Evolutionary conservation across 805 yeast genomes (phyloP).

Genomic region (Maudiozyma serrabonitensis): DNA sequence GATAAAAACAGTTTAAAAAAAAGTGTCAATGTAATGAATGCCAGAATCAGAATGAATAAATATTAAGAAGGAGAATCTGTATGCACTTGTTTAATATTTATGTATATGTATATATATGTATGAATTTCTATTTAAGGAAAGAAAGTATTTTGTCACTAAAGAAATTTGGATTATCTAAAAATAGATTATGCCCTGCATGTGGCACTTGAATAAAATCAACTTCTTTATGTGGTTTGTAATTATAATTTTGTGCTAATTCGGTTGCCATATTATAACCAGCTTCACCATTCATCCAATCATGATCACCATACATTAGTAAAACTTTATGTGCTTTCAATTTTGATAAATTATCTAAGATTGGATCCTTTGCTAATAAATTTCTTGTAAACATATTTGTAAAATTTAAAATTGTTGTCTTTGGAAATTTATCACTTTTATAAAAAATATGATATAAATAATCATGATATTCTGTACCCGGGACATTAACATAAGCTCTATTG

Average conservation of each 20-base stretch:
- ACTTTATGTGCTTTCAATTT: slow-evolving; percentile 30
- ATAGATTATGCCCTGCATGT: slow-evolving; percentile 68
- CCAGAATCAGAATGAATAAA: no score
- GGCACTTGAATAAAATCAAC: slow-evolving; percentile 19
- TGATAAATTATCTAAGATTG: slow-evolving; percentile 49
- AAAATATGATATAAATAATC: slow-evolving; percentile 18
- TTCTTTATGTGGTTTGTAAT: slow-evolving; percentile 5
- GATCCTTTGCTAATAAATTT: slow-evolving; percentile 47
- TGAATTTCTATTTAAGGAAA: background rate
- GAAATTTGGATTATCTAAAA: slow-evolving; percentile 50
- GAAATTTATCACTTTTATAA: slow-evolving; percentile 10
- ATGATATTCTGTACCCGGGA: slow-evolving; percentile 20
- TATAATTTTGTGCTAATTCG: slow-evolving; percentile 7
- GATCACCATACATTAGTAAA: slow-evolving; percentile 49
- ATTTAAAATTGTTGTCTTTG: slow-evolving; percentile 14
- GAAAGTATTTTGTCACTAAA: slow-evolving; percentile 34
- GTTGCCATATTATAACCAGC: slow-evolving; percentile 35
- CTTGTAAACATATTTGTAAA: slow-evolving; percentile 25
- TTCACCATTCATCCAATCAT: slow-evolving; percentile 61
- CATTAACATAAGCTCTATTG: slow-evolving; percentile 22
- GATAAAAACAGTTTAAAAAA: no score
- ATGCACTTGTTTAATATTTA: background rate
- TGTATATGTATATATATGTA: background rate
- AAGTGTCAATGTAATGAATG: no score
- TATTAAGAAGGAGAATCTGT: background rate